These are phyloP conservation scores for Pestalotiopsis fici DNA, from an alignment of 2,329 filamentous ascomycete genomes.

Conservation along the genomic window DNA sequence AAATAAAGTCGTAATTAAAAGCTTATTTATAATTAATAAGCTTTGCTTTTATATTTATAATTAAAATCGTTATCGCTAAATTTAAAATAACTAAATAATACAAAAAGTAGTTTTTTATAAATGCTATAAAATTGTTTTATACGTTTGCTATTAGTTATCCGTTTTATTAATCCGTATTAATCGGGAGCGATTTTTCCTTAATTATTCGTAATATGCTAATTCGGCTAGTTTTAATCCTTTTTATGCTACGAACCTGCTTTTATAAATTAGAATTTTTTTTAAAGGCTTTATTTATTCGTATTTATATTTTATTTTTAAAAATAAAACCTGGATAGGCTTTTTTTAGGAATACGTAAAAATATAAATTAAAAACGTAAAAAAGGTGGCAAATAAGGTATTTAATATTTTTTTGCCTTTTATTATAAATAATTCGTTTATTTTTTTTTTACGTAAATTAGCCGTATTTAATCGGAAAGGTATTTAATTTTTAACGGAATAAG, in stretches of 20 bases:
- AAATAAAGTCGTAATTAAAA: neutral
- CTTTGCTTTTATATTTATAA: neutral
- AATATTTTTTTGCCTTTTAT: neutral
- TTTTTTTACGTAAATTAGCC: neutral
- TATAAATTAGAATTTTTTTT: no score
- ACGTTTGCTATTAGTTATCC: neutral
- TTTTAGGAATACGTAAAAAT: no score
- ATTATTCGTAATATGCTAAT: no score
- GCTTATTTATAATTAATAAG: neutral
- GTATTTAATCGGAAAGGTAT: neutral
- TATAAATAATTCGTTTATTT: neutral
- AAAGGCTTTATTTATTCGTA: no score
- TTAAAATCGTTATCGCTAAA: neutral
- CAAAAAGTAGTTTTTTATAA: neutral
- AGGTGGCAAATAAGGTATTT: neutral
- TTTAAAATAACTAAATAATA: neutral
- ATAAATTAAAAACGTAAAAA: neutral
- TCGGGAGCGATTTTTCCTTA: no score
- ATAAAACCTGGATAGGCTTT: no score
- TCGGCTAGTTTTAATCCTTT: no score
- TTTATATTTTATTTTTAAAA: no score
- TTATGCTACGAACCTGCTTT: no score
- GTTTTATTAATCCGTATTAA: neutral
- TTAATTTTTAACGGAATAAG: neutral
- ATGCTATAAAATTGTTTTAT: neutral